Evolutionary conservation across 2,329 filamentous ascomycete genomes (phyloP), one percentile per base, ranked within the genome.

Genomic region (Scedosporium apiospermum): DNA sequence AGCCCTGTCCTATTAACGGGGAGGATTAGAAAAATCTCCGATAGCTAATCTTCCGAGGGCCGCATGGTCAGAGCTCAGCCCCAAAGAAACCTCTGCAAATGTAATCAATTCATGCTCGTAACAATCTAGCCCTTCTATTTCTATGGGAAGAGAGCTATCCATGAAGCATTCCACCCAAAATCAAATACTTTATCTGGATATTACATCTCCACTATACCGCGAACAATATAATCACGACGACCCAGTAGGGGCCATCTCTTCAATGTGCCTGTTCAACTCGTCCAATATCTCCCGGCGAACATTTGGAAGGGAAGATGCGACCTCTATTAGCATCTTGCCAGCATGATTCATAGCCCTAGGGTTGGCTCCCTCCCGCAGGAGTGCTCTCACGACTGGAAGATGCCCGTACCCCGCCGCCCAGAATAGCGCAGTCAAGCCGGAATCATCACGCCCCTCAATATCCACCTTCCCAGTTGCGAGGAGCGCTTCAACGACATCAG

Each of bases 341-440:
- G 4, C 14, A 16, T 42, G 23, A 9, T 21, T 58, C 44, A 23
- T 23, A 60, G 64, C 34, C 10, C 57, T 51, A 1, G 63, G 62
- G 59, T 66, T 64, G 6, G 67, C 66, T 6, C 66, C 66, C 30
- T 21, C 61, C 49, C 58, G 51, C 26, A 68, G 61, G 30, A 69
- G 65, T n/a, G 60, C 61, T 34, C 64, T 62, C 1, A 72, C 66
- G 23, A 71, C 65, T 3, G 62, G 46, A 12, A 63, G 65, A 63
- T 74, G 73, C 0, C 73, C 71, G 61, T 75, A 74, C 38, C 66
- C 70, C 23, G 71, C 69, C 34, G 73, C 73, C 70, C 69, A 75
- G 51, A 69, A 72, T 26, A 76, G 65, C 44, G 70, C 67, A 10
- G 68, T 74, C 26, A 69, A 65, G 44, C 71, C 71, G 60, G 64